Percentiles rank a stretch among this genome's conserved stretches.
These are phyloP conservation scores for Clavispora phyllophila DNA, from an alignment of 805 yeast species.

Conservation along the genomic window DNA sequence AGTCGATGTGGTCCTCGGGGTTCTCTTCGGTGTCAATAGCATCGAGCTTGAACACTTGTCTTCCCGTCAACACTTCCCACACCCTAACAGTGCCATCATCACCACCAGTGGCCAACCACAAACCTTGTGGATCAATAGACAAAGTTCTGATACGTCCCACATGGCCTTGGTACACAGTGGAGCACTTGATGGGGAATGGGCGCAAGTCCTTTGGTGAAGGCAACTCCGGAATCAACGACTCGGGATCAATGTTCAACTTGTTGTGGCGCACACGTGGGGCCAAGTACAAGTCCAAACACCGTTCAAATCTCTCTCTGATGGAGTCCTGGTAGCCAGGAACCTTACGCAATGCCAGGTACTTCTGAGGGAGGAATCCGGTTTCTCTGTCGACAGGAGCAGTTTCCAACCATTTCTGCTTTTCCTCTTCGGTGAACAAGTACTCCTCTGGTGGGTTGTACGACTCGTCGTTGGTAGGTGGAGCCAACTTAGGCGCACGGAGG, in stretches of 20 bases:
- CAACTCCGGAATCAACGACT: conserved; percentile 88
- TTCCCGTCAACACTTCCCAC: conserved; percentile 96
- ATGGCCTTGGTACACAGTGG: conserved; percentile 83
- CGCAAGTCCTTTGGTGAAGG: conserved; percentile 95
- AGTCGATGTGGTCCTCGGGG: conserved; percentile 72
- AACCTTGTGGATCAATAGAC: conserved; percentile 82
- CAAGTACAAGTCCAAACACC: conserved; percentile 86
- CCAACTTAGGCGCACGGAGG: conserved; percentile 87
- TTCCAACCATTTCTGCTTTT: conserved; percentile 63
- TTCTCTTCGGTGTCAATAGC: conserved; percentile 48
- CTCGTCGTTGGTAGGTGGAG: conserved; percentile 96
- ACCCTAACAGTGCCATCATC: conserved; percentile 93
- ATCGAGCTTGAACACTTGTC: conserved; percentile 75
- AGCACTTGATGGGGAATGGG: conserved; percentile 91
- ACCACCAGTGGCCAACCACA: conserved; percentile 96
- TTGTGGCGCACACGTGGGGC: conserved; percentile 95
- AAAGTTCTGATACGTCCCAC: conserved; percentile 74
- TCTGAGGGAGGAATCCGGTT: conserved; percentile 74
- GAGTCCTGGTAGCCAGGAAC: conserved; percentile 90
- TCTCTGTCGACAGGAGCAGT: conserved; percentile 75
- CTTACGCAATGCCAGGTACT: conserved; percentile 73
- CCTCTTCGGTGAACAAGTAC: conserved; percentile 77
- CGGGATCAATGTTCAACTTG: conserved; percentile 92
- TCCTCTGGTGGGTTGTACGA: conserved; percentile 97
- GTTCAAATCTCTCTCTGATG: conserved; percentile 87